Conservation (phyloP, 208 protist genomes). For the Polymyxa betae region DNA sequence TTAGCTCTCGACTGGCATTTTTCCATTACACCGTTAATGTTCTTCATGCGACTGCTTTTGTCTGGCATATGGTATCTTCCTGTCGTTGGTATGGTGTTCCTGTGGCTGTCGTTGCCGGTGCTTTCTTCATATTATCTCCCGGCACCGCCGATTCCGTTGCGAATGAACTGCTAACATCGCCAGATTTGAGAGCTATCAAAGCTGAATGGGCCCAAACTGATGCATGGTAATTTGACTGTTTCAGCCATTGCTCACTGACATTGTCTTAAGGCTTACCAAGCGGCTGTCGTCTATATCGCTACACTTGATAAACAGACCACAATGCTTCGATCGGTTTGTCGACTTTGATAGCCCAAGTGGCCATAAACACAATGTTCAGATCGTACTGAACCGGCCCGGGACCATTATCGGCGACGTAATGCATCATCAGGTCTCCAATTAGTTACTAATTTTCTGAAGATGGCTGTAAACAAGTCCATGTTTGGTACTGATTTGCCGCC, state of each 20-base stretch:
- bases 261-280: background rate
- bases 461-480: background rate
- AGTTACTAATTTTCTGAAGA: background rate
- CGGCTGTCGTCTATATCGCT: conserved; percentile 5
- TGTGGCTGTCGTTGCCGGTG: background rate
- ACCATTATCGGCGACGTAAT: conserved; percentile 35
- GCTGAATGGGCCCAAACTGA: background rate
- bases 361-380: background rate
- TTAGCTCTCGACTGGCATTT: background rate
- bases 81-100: conserved; percentile 35
- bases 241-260: background rate
- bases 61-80: background rate
- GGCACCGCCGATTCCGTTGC: background rate
- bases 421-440: background rate
- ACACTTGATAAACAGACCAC: background rate
- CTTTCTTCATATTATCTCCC: background rate
- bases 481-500: conserved; percentile 1
- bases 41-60: background rate
- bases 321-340: background rate
- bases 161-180: background rate
- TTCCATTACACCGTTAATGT: background rate
- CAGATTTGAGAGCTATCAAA: background rate
- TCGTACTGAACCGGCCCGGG: background rate
- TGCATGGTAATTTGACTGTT: background rate
- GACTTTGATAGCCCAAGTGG: background rate